A percentile compares a stretch with the other conserved stretches of the same genome.
Evolutionary conservation across 2,329 filamentous ascomycete genomes (phyloP).

Genomic region (Fusarium algeriense): DNA sequence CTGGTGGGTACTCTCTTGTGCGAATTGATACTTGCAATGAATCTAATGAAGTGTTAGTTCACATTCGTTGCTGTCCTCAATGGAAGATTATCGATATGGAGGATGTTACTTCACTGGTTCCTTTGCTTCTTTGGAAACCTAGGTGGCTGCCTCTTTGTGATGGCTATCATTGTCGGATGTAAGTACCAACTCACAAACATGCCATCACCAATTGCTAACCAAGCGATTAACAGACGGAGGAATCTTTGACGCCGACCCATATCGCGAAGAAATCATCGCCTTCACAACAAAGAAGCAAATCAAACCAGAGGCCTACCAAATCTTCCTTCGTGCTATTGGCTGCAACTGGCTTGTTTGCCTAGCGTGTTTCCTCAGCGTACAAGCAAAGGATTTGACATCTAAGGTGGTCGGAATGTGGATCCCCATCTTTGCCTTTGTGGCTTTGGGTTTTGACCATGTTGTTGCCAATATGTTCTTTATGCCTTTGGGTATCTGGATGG

Average conservation of each 20-base stretch:
- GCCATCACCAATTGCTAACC: not conserved
- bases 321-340: constrained; percentile 67
- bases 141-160: constrained; percentile 61
- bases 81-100: constrained; percentile 36
- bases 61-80: constrained; percentile 41
- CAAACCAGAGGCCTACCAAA: constrained; percentile 61
- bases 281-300: constrained; percentile 64
- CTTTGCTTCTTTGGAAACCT: constrained; percentile 64
- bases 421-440: constrained; percentile 67
- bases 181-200: not conserved
- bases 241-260: constrained; percentile 58
- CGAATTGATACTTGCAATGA: too few relatives aligned
- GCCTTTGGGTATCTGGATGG: constrained; percentile 64
- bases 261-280: constrained; percentile 58
- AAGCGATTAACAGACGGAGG: constrained; percentile 52
- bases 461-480: constrained; percentile 69
- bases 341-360: constrained; percentile 71
- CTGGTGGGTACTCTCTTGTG: not conserved
- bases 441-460: constrained; percentile 66
- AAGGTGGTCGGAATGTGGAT: constrained; percentile 70
- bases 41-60: constrained; percentile 19
- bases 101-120: constrained; percentile 53
- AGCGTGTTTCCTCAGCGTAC: constrained; percentile 61
- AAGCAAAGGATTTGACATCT: constrained; percentile 62
- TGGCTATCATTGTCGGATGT: constrained; percentile 59